phyloP scores from a whole-genome alignment of 352 stramenopile species.

The Globisporangium middletonii region DNA sequence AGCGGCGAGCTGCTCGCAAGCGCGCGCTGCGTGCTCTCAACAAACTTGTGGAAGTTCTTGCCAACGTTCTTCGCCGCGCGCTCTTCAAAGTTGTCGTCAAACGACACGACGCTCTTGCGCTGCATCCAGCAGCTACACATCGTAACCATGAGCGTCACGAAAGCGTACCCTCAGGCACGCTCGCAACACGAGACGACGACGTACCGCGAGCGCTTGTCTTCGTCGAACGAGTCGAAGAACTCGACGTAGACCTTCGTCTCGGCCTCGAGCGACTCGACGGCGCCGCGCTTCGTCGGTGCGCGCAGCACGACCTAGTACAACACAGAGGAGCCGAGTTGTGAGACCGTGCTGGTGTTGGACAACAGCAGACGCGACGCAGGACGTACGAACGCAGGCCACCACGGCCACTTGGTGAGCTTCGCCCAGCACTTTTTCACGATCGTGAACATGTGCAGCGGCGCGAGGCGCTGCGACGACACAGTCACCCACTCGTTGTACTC shows the following conservation, averaged over 20 bases:
- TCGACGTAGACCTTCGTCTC: slow-evolving; percentile 80
- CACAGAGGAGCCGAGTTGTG: neutral
- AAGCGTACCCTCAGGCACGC: too few species aligned
- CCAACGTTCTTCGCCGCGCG: slow-evolving; percentile 73
- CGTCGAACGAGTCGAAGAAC: slow-evolving; percentile 78
- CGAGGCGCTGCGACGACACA: slow-evolving; percentile 48
- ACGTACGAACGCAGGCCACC: slow-evolving; percentile 75
- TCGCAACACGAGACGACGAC: neutral
- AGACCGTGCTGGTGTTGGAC: neutral
- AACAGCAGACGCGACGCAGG: neutral
- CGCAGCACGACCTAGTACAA: slow-evolving; percentile 55
- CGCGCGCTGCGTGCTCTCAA: slow-evolving; percentile 69
- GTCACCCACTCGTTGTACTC: slow-evolving; percentile 78
- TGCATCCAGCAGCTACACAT: slow-evolving; percentile 64
- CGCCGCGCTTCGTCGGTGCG: slow-evolving; percentile 45
- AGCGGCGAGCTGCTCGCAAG: slow-evolving; percentile 55
- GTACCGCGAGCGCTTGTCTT: slow-evolving; percentile 56
- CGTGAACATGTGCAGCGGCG: slow-evolving; percentile 75
- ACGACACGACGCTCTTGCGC: slow-evolving; percentile 70
- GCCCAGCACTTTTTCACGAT: slow-evolving; percentile 85
- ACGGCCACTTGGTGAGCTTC: slow-evolving; percentile 79
- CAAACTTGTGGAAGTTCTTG: slow-evolving; percentile 73
- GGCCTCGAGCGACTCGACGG: slow-evolving; percentile 44
- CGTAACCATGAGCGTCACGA: slow-evolving; percentile 26
- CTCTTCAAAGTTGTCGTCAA: slow-evolving; percentile 71